phyloP scores from a whole-genome alignment of 2,329 filamentous ascomycete species.

The Phaeosphaeriaceae sp. region DNA sequence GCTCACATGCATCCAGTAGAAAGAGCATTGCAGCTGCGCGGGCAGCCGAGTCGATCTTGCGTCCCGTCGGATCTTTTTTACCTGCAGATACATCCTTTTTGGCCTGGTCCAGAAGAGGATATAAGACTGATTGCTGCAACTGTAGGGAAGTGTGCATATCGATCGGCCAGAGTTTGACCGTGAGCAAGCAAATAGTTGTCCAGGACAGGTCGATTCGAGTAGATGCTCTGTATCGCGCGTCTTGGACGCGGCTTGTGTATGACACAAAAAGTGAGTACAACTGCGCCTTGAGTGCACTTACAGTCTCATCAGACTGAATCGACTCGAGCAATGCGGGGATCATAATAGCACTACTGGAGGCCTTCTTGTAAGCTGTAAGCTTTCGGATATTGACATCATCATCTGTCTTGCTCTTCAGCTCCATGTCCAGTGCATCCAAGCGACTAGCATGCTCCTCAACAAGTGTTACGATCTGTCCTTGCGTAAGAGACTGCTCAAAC shows the following conservation, averaged over 20 bases:
- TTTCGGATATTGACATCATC: constrained; percentile 27
- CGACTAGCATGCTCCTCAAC: constrained; percentile 37
- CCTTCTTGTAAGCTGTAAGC: constrained; percentile 26
- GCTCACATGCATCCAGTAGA: constrained; percentile 33
- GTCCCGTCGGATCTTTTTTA: constrained; percentile 10
- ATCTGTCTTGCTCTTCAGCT: constrained; percentile 13
- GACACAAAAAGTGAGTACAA: constrained; percentile 30
- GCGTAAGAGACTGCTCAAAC: constrained; percentile 43
- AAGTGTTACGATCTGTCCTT: constrained; percentile 38
- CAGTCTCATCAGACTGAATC: constrained; percentile 30
- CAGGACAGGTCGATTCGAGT: constrained; percentile 29
- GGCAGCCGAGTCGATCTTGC: constrained; percentile 22
- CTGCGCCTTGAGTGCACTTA: constrained; percentile 26
- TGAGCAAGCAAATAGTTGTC: constrained; percentile 37
- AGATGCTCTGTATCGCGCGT: constrained; percentile 23
- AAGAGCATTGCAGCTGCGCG: constrained; percentile 36
- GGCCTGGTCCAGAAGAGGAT: constrained; percentile 37
- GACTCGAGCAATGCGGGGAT: constrained; percentile 36
- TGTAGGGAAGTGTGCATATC: constrained; percentile 33
- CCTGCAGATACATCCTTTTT: constrained; percentile 25
- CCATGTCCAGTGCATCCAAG: constrained; percentile 21
- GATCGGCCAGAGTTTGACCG: constrained; percentile 40
- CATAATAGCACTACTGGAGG: constrained; percentile 37
- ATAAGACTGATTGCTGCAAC: constrained; percentile 30
- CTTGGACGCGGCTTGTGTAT: constrained; percentile 28